These are phyloP conservation scores for Trichoderma simmonsii DNA, from an alignment of 2,329 filamentous ascomycete species.

Conservation along the genomic window DNA sequence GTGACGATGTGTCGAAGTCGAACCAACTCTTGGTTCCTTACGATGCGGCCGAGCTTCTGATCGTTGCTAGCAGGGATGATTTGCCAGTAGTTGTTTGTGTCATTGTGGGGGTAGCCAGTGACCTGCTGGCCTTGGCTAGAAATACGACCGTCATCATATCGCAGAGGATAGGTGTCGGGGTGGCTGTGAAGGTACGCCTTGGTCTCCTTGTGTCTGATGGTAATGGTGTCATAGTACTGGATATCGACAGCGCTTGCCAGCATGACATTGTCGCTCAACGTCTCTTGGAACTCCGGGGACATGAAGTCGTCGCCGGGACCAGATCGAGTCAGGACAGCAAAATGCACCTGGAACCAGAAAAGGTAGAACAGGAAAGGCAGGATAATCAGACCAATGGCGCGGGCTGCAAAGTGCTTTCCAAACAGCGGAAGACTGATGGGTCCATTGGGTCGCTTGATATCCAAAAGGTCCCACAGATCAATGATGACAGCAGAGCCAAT, in stretches of 20 bases:
- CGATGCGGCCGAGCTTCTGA: conserved; percentile 56
- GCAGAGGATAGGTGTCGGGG: conserved; percentile 79
- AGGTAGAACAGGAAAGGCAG: conserved; percentile 97
- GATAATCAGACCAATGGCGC: conserved; percentile 79
- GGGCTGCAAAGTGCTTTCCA: conserved; percentile 83
- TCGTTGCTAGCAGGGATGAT: conserved; percentile 69
- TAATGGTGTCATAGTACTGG: conserved; percentile 85
- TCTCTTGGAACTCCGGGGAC: conserved; percentile 97
- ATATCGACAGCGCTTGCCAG: conserved; percentile 80
- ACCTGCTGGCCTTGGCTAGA: conserved; percentile 98
- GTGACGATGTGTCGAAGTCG: conserved; percentile 85
- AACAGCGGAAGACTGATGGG: conserved; percentile 77
- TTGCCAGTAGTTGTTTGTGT: conserved; percentile 99
- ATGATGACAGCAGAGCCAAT: conserved; percentile 92
- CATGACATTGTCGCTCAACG: conserved; percentile 91
- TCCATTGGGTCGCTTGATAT: conserved; percentile 80
- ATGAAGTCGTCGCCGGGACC: conserved; percentile 98
- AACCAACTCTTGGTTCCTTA: conserved; percentile 81
- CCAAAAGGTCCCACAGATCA: conserved; percentile 90
- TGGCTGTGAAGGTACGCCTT: conserved; percentile 96
- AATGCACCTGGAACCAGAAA: conserved; percentile 99
- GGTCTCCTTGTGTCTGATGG: conserved; percentile 93
- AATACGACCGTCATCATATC: conserved; percentile 95
- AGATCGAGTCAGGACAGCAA: conserved; percentile 80
- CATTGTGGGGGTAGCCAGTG: conserved; percentile 95